Evolutionary conservation across 306 rosid genomes (phyloP).

Genomic region (Cicer chorassanicum): DNA sequence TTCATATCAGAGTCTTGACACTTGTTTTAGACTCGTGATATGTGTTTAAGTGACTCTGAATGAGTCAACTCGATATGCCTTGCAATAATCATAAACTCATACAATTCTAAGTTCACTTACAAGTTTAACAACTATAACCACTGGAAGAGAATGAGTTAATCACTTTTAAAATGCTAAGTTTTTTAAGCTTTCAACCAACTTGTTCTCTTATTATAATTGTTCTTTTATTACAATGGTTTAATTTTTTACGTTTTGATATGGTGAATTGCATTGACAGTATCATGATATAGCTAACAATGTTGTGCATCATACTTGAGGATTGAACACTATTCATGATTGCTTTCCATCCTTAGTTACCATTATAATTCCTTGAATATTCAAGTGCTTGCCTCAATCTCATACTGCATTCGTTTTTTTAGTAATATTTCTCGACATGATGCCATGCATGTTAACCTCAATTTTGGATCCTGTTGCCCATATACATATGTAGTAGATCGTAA

Average conservation of each 20-base stretch:
- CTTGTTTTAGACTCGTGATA: not conserved
- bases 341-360: not conserved
- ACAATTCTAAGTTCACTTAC: not conserved
- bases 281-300: constrained; percentile 10
- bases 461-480: constrained; percentile 24
- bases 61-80: not conserved
- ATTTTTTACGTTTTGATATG: constrained; percentile 19
- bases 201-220: constrained; percentile 28
- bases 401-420: not conserved
- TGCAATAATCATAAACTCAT: constrained; percentile 4
- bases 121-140: not conserved
- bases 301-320: not conserved
- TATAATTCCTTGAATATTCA: constrained; percentile 22
- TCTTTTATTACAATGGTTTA: constrained; percentile 7
- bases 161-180: constrained; percentile 9
- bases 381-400: constrained; percentile 3
- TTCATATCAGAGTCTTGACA: constrained; percentile 1
- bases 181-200: constrained; percentile 21
- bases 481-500: constrained; percentile 5
- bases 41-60: constrained; percentile 3
- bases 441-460: constrained; percentile 17
- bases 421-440: constrained; percentile 11
- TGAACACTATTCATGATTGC: not conserved
- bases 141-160: not conserved
- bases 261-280: constrained; percentile 1